Evolutionary conservation across 371 early-diverging fungal species (phyloP), one percentile per base, ranked within the genome.

Genomic region (Rhizopus stolonifer): DNA sequence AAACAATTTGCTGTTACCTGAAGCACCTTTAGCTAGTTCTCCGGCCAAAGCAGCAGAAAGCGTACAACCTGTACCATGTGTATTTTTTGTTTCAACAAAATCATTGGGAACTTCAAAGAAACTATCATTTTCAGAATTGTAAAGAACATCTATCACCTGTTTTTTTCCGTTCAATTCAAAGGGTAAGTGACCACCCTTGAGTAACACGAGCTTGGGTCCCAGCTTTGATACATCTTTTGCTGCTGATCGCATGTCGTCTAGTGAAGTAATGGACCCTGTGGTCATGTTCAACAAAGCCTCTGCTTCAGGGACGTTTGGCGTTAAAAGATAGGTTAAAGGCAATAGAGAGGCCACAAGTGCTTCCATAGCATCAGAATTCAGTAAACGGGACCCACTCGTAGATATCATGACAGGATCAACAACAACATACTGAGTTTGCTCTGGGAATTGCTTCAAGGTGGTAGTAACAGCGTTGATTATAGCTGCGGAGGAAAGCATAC

Each of bases 391-490:
- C 13, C 90, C 90, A 1, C 83, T 80, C 0, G 93, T 88, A 1
- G 91, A 80, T 8, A 93, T 80, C 93, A 93, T 93, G 29, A 93
- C 93, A 3, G 93, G 93, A 54, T 93, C 93, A 0, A 91, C 77
- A 1, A 91, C 89, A 39, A 90, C 44, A 33, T 74, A 64, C 25
- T 23, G 40, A 23, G 43, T 18, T 19, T 32, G 52, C 14, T 54
- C 61, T 29, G 48, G 70, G 56, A 69, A 72, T 39, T 75, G 51
- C 32, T 58, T 60, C n/a, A 86, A 64, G 0, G 68, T 65, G 21
- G 54, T 57, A 17, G 71, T 75, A 5, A 92, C 81, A 0, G 74
- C 62, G 0, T 74, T 54, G 26, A 91, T 85, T 50, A 89, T 82
- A 18, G 77, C 74, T 4, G 79, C 71, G 22, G 82, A 78, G 14